A percentile compares a stretch with the other conserved stretches of the same genome.
These are phyloP conservation scores for Coemansia sp. DNA, from an alignment of 192 early-diverging fungal genomes.

Conservation along the genomic window DNA sequence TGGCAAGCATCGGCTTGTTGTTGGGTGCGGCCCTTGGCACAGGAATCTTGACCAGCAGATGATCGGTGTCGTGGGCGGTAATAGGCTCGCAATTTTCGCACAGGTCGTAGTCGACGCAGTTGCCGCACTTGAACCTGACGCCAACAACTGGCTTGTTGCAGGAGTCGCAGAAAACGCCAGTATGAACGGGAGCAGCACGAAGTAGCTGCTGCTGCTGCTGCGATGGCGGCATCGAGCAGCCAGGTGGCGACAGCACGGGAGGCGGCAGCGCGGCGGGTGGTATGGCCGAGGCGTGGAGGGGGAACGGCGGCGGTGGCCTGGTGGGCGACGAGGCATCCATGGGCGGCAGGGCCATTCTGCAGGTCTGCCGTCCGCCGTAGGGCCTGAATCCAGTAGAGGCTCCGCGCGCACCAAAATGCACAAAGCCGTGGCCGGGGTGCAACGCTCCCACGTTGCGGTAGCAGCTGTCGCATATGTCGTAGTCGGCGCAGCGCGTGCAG, in stretches of 20 bases:
- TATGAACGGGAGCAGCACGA: constrained; percentile 10
- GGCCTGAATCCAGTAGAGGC: neutral
- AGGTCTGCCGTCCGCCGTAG: neutral
- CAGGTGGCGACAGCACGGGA: constrained; percentile 2
- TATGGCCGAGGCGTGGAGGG: neutral
- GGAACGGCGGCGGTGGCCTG: neutral
- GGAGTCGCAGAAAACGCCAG: constrained; percentile 30
- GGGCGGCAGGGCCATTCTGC: constrained; percentile 13
- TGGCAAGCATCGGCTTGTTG: constrained; percentile 22
- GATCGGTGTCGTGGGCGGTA: constrained; percentile 67
- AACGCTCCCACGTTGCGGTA: constrained; percentile 27
- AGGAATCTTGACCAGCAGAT: constrained; percentile 88
- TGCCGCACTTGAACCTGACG: constrained; percentile 89
- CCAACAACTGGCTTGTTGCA: constrained; percentile 78
- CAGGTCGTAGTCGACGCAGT: constrained; percentile 92
- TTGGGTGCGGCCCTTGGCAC: constrained; percentile 18
- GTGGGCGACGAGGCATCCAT: constrained; percentile 2
- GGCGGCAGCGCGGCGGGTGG: neutral
- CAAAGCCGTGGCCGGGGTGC: constrained; percentile 48
- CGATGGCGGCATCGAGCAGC: constrained; percentile 1
- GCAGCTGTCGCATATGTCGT: constrained; percentile 60
- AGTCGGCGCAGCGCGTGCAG: constrained; percentile 58
- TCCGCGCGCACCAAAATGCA: constrained; percentile 34
- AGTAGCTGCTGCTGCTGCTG: neutral
- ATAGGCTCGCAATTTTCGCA: constrained; percentile 87